Base-by-base conservation (phyloP, 2,329 filamentous ascomycete species). In the Neocatenulostroma microsporum region DNA sequence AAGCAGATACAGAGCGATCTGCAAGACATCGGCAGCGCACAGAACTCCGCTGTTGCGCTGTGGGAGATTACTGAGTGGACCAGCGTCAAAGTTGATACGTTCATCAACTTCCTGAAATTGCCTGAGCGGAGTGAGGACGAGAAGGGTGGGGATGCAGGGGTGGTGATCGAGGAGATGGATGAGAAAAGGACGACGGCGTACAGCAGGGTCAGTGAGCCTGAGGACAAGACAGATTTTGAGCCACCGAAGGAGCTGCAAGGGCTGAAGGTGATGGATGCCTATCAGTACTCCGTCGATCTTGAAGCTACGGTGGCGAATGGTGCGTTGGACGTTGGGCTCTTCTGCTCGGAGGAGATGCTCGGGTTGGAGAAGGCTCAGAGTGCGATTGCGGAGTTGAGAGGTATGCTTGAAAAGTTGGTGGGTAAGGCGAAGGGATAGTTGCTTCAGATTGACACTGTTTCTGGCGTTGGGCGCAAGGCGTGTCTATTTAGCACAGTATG, bases 21-120 rank as follows among this genome's bases (percentile, higher is more conserved):
- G 0, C 65, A 72, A 23, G 56, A 64, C 3, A 80, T 94, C 23
- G 72, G 69, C 14, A 68, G 48, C 18, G 60, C 62, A 2, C 70
- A 67, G 30, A 76, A 77, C 51, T 70, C 73, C 0, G 64, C 64
- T 1, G 77, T 76, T 0, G 76, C 76, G 1, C 62, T 94, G 1
- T 76, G 74, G 63, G 80, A 94, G 56, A 79, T 94, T 24, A 60
- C 68, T 14, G 59, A 69, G 12, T 94, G 86, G 86, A 89, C 84
- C 0, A 82, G 81, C 0, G 62, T 86, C 2, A 66, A 60, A 14
- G 59, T 94, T 1, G 73, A 83, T 48, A 78, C 73, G 0, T 89
- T 84, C 62, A 77, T 94, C 50, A 95, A 95, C 56, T 91, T 94
- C 46, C 60, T 94, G 13, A 76, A 69, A 34, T 57, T 78, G 4